Evolutionary conservation across 257 asterid genomes (phyloP).

Genomic region (Osmanthus fragrans): DNA sequence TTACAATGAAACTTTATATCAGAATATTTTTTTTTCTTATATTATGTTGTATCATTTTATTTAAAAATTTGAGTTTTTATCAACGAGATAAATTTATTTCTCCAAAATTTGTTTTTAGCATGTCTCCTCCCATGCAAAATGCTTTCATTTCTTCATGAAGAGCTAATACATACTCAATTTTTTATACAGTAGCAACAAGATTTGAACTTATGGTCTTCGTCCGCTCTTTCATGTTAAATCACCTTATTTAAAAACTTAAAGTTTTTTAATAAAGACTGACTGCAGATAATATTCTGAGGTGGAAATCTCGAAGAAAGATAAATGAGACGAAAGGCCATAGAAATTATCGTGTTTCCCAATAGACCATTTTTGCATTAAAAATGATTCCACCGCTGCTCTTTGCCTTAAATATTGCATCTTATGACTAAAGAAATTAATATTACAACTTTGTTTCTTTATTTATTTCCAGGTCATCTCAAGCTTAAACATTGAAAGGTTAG

Average conservation of each 20-base stretch:
- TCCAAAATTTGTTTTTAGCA: not conserved
- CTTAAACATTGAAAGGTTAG: conserved; percentile 25
- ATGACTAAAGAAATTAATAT: conserved; percentile 10
- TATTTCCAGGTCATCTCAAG: conserved; percentile 41
- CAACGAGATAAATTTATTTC: not conserved
- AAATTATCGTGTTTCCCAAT: conserved; percentile 26
- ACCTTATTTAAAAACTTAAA: not conserved
- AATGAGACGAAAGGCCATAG: conserved; percentile 18
- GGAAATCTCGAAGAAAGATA: conserved; percentile 24
- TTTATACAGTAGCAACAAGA: not conserved
- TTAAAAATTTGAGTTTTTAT: too few species aligned
- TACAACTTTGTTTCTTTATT: conserved; percentile 27
- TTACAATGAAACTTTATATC: not conserved
- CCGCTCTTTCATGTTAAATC: not conserved
- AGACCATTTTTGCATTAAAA: conserved; percentile 27
- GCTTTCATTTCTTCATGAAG: not conserved
- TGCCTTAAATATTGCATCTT: conserved; percentile 41
- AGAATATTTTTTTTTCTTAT: too few species aligned
- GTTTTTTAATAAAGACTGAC: not conserved
- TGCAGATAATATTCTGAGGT: conserved; percentile 15
- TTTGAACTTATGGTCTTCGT: not conserved
- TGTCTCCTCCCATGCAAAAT: not conserved
- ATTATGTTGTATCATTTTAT: not conserved
- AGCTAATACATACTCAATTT: not conserved
- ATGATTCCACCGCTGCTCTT: conserved; percentile 15